These are phyloP conservation scores for Populus hybrid DNA, from an alignment of 441 rosid genomes.

Conservation along the genomic window DNA sequence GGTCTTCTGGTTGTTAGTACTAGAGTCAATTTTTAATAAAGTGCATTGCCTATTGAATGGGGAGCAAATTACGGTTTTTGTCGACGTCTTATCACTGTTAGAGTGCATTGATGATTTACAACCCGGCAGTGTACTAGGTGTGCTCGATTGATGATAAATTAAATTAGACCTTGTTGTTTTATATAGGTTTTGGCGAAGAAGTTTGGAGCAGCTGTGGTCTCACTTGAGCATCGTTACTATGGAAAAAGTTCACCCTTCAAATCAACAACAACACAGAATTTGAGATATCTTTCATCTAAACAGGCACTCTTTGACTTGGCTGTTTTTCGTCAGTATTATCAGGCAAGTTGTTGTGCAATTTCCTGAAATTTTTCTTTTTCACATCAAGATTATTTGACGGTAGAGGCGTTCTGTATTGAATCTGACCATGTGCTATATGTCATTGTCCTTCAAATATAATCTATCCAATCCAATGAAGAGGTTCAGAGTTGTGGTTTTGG, in stretches of 20 bases:
- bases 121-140: background rate
- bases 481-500: background rate
- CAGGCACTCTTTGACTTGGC: conserved; percentile 92
- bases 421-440: background rate
- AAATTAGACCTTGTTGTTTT: background rate
- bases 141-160: background rate
- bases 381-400: background rate
- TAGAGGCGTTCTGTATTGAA: background rate
- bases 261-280: conserved; percentile 55
- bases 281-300: conserved; percentile 85
- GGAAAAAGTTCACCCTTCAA: conserved; percentile 91
- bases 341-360: conserved; percentile 41
- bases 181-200: conserved; percentile 83
- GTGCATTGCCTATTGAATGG: background rate
- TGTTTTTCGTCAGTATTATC: conserved; percentile 72
- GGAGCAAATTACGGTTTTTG: background rate
- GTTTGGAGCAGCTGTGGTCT: conserved; percentile 91
- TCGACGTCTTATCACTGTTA: background rate
- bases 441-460: background rate
- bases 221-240: conserved; percentile 96
- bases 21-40: background rate
- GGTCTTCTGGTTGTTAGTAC: background rate
- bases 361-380: background rate
- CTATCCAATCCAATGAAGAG: background rate
- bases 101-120: background rate